These are phyloP conservation scores for Xylariaceae sp. DNA, from an alignment of 2,329 filamentous ascomycete genomes.

Conservation along the genomic window DNA sequence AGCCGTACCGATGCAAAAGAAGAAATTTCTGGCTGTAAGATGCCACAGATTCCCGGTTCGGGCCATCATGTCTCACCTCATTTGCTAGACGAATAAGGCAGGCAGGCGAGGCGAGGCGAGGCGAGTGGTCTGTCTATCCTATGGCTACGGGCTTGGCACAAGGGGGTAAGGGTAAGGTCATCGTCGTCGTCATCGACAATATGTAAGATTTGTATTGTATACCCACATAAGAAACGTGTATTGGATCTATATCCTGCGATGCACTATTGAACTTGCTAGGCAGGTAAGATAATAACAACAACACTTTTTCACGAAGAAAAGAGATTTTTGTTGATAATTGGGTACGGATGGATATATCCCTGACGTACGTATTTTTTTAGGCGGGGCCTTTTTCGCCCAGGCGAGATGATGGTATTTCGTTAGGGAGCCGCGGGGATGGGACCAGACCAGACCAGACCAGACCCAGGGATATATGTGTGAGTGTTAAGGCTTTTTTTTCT, in stretches of 20 bases:
- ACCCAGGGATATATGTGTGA: no score
- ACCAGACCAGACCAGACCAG: background rate
- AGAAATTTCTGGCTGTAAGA: conserved; percentile 1
- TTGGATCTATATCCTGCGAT: conserved; percentile 1
- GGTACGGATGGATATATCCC: no score
- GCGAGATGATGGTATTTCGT: background rate
- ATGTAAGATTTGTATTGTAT: background rate
- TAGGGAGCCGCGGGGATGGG: background rate
- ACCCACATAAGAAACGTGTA: conserved; percentile 11
- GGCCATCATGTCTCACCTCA: conserved; percentile 12
- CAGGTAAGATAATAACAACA: background rate
- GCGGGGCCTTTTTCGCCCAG: no score
- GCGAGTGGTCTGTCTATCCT: background rate
- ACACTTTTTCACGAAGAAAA: background rate
- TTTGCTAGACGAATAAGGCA: conserved; percentile 4
- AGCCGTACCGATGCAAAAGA: background rate
- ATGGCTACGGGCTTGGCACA: background rate
- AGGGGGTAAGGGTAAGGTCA: no score
- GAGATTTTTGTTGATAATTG: background rate
- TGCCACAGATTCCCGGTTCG: conserved; percentile 5
- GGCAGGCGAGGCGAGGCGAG: background rate
- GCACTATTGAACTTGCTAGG: background rate
- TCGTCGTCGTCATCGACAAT: conserved; percentile 1
- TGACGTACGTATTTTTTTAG: no score
- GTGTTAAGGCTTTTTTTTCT: conserved; percentile 1